phyloP scores from a whole-genome alignment of 139 green algal genomes.

The Chlamydomonas urium region DNA sequence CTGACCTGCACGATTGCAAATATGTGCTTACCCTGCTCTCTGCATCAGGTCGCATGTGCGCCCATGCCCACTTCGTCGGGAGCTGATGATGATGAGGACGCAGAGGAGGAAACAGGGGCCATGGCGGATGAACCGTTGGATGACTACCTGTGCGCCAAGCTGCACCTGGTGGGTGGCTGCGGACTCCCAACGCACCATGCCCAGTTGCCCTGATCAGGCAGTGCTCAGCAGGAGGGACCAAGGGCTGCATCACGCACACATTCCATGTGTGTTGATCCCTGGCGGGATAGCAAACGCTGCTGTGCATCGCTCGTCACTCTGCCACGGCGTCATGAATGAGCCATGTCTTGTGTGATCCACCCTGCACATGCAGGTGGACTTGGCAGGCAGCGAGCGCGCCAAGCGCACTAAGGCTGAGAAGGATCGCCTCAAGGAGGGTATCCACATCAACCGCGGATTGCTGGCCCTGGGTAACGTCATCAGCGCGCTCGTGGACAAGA shows the following conservation, averaged over 20 bases:
- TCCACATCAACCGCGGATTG: constrained; percentile 93
- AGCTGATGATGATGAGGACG: constrained; percentile 30
- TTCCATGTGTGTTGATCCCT: too few relatives aligned
- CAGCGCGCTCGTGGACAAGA: constrained; percentile 81
- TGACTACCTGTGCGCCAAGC: constrained; percentile 87
- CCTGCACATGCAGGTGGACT: constrained; percentile 40
- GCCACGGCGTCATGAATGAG: constrained; percentile 4
- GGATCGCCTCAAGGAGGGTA: constrained; percentile 64
- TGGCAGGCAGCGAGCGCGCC: constrained; percentile 86
- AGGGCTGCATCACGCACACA: background rate
- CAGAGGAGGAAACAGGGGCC: constrained; percentile 33
- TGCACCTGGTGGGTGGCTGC: constrained; percentile 80
- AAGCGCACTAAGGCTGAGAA: constrained; percentile 93
- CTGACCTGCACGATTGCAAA: too few relatives aligned
- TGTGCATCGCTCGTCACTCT: background rate
- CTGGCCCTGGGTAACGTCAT: constrained; percentile 98
- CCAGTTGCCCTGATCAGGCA: background rate
- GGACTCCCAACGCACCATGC: background rate
- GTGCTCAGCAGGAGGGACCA: background rate
- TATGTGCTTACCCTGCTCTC: too few relatives aligned
- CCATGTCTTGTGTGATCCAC: constrained; percentile 17
- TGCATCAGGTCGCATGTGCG: too few relatives aligned
- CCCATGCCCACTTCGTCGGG: too few relatives aligned
- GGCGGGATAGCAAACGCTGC: too few relatives aligned
- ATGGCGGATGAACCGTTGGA: constrained; percentile 42